phyloP scores from a whole-genome alignment of 2,329 filamentous ascomycete species.

The Penicillium sclerotigenum region DNA sequence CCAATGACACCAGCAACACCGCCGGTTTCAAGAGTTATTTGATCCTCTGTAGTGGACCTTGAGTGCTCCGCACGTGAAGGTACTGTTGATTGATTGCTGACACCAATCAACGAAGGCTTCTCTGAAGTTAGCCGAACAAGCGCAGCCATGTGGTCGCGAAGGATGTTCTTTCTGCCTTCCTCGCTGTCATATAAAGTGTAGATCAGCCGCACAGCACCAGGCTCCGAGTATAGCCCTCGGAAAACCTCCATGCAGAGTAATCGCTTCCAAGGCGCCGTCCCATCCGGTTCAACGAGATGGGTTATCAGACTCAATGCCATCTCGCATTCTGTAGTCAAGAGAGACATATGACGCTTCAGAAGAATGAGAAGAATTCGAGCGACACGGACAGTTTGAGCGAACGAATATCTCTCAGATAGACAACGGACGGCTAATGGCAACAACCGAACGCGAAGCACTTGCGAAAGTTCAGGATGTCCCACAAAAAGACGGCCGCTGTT shows the following conservation, averaged over 20 bases:
- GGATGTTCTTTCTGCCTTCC: slow-evolving; percentile 68
- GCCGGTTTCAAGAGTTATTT: slow-evolving; percentile 83
- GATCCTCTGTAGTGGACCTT: slow-evolving; percentile 64
- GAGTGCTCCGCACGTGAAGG: slow-evolving; percentile 61
- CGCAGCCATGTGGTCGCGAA: slow-evolving; percentile 78
- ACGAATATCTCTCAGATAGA: slow-evolving; percentile 73
- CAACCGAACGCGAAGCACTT: slow-evolving; percentile 71
- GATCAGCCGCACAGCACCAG: slow-evolving; percentile 71
- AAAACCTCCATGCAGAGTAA: slow-evolving; percentile 90
- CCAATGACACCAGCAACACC: slow-evolving; percentile 85
- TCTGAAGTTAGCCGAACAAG: slow-evolving; percentile 93
- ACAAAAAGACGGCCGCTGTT: slow-evolving; percentile 81
- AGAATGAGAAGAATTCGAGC: slow-evolving; percentile 80
- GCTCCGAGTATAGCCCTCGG: slow-evolving; percentile 77
- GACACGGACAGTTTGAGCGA: slow-evolving; percentile 77
- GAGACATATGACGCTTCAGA: slow-evolving; percentile 70
- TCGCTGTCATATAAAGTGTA: slow-evolving; percentile 75
- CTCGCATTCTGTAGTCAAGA: slow-evolving; percentile 75
- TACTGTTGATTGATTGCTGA: slow-evolving; percentile 83
- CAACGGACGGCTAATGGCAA: slow-evolving; percentile 80
- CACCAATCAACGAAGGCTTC: slow-evolving; percentile 81
- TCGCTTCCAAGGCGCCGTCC: slow-evolving; percentile 75
- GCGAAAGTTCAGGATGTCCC: slow-evolving; percentile 73
- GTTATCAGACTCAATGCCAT: slow-evolving; percentile 78
- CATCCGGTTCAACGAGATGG: slow-evolving; percentile 82